Evolutionary conservation across 202 grass and related monocot species (phyloP).

Genomic region (Setaria italica): DNA sequence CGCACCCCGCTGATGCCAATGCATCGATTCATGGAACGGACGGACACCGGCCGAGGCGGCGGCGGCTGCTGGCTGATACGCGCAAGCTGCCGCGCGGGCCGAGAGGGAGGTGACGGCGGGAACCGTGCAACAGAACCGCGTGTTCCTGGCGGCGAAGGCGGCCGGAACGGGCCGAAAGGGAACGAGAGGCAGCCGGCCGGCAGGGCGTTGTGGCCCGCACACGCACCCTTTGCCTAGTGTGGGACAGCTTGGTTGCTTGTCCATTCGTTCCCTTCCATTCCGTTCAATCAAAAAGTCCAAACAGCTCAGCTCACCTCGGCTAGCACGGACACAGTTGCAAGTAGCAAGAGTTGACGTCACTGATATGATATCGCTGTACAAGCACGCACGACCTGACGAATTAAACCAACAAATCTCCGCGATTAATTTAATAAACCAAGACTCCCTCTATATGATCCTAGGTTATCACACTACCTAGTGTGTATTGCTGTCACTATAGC

Average conservation of each 20-base stretch:
- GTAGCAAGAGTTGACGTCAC: conserved; percentile 7
- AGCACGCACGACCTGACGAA: conserved; percentile 43
- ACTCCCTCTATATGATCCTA: conserved; percentile 32
- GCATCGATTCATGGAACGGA: not conserved
- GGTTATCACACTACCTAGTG: conserved; percentile 9
- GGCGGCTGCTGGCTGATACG: not conserved
- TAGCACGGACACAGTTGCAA: not conserved
- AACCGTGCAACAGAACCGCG: conserved; percentile 39
- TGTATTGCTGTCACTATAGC: not conserved
- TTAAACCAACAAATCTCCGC: conserved; percentile 16
- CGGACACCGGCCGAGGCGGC: not conserved
- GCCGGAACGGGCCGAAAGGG: conserved; percentile 8
- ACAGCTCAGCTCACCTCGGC: not conserved
- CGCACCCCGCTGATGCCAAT: not conserved
- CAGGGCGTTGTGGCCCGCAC: not conserved
- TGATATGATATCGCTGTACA: not conserved
- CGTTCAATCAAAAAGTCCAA: not conserved
- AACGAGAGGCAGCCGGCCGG: not conserved
- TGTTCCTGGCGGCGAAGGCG: not conserved
- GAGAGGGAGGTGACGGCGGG: not conserved
- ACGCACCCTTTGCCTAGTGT: not conserved
- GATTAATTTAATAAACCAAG: not conserved
- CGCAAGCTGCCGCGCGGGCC: not conserved
- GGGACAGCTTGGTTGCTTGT: not conserved
- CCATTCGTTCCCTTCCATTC: not conserved